These are phyloP conservation scores for Vigna unguiculata DNA, from an alignment of 306 rosid species.

Conservation along the genomic window DNA sequence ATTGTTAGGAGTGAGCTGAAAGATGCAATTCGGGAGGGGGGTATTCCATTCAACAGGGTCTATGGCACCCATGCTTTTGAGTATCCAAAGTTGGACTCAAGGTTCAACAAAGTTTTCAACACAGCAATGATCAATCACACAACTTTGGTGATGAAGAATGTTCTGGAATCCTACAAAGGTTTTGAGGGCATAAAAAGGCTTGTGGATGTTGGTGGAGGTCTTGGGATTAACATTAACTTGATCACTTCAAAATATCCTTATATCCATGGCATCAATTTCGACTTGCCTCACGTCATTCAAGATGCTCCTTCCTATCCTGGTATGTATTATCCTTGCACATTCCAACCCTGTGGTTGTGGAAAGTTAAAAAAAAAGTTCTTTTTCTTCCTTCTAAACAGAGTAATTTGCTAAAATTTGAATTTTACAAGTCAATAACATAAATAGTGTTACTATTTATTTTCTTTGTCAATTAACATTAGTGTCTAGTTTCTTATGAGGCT, in stretches of 20 bases:
- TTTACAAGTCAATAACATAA: not conserved
- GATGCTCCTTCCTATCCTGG: conserved; percentile 62
- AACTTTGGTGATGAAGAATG: conserved; percentile 44
- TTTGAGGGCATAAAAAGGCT: conserved; percentile 50
- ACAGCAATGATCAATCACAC: conserved; percentile 57
- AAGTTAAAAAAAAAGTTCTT: not conserved
- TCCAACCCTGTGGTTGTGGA: not conserved
- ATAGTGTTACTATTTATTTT: not conserved
- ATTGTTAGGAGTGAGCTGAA: conserved; percentile 53
- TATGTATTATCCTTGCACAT: conserved; percentile 44
- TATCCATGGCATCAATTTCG: conserved; percentile 50
- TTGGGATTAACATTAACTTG: conserved; percentile 53
- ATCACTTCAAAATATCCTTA: conserved; percentile 64
- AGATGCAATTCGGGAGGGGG: conserved; percentile 56
- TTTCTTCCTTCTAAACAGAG: not conserved
- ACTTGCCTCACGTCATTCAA: conserved; percentile 59
- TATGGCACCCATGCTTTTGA: conserved; percentile 52
- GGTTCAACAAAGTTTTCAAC: conserved; percentile 59
- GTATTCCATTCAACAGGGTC: conserved; percentile 55
- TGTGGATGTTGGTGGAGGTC: conserved; percentile 74
- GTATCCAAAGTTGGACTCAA: conserved; percentile 45
- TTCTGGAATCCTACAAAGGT: conserved; percentile 56
- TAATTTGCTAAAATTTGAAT: not conserved
- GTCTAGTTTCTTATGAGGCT: no score
- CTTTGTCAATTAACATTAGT: not conserved